These are phyloP conservation scores for Novakomyces olei DNA, from an alignment of 805 yeast genomes.

Conservation along the genomic window DNA sequence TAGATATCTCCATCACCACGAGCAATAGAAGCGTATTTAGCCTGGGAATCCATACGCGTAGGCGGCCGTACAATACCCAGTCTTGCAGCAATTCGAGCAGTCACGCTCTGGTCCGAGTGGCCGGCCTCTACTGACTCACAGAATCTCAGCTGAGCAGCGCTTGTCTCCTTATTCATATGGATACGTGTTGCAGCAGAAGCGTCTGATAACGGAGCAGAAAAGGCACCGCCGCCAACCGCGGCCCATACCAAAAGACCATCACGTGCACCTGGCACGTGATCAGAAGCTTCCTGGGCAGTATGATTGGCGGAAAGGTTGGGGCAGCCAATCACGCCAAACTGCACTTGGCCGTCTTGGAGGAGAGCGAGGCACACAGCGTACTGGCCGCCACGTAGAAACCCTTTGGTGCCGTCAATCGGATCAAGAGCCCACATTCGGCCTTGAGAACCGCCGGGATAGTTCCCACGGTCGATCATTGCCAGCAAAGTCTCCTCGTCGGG, in stretches of 20 bases:
- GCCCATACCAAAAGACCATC: slow-evolving; percentile 63
- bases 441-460: slow-evolving; percentile 47
- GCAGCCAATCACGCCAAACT: slow-evolving; percentile 86
- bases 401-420: slow-evolving; percentile 96
- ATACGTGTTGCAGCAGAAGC: slow-evolving; percentile 19
- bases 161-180: slow-evolving; percentile 27
- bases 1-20: slow-evolving; percentile 85
- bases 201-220: slow-evolving; percentile 11
- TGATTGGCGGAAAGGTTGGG: slow-evolving; percentile 57
- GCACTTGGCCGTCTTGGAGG: slow-evolving; percentile 64
- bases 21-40: slow-evolving; percentile 77
- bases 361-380: slow-evolving; percentile 89
- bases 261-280: slow-evolving; percentile 12
- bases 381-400: slow-evolving; percentile 87
- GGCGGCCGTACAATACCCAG: slow-evolving; percentile 37
- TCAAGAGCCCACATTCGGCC: slow-evolving; percentile 84
- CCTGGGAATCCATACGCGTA: slow-evolving; percentile 83
- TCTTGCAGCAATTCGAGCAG: slow-evolving; percentile 42
- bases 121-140: slow-evolving; percentile 91
- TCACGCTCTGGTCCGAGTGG: slow-evolving; percentile 80
- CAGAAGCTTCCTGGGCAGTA: slow-evolving; percentile 6
- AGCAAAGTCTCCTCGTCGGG: slow-evolving; percentile 25
- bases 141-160: slow-evolving; percentile 31
- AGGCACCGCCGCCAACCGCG: slow-evolving; percentile 45
- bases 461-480: slow-evolving; percentile 55